Evolutionary conservation across 2,329 filamentous ascomycete species (phyloP), one percentile per base, ranked within the genome.

Genomic region (Metarhizium guizhouense): DNA sequence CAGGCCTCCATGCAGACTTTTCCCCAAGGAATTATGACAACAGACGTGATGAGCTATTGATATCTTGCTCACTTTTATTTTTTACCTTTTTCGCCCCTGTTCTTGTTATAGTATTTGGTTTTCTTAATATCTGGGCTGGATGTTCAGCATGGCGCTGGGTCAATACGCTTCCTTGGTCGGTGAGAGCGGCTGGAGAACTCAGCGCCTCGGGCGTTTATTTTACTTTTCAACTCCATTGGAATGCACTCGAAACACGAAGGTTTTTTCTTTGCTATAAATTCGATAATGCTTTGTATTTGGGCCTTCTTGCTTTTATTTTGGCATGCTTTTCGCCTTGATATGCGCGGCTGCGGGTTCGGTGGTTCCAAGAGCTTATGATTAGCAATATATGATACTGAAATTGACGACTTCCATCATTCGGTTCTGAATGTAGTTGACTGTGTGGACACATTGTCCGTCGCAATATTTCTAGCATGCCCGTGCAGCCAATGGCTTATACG

Each of bases 181-280:
- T 70, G 70, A 71, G 68, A 72, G 69, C 68, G 68, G 65, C 67
- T 67, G 61, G 67, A 61, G 59, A 58, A 20, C 32, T 34, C 59
- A 51, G 57, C 54, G 61, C 62, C 59, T 58, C 60, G 57, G 51
- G 54, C 48, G 58, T 54, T 52, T 56, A 56, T 56, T 51, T 54
- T 54, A 49, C 49, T 49, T 50, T 14, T 54, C 42, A 32, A 47
- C 48, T 51, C 18, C 53, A 32, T 45, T 29, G 25, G 11, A 48
- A 29, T 48, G 45, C 4, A 10, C n/a, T 45, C 5, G 36, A 40
- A 47, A 52, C 18, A 59, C 53, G 51, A 56, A 42, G 43, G 18
- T 10, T 8, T 20, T 25, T 48, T 6, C 42, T 48, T 30, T 48
- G 8, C 45, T 30, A 20, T 30, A 30, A 25, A 48, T 30, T 48